A percentile compares a stretch with the other conserved stretches of the same genome.
phyloP scores from a whole-genome alignment of 805 yeast genomes.

The Cyberlindnera galapagoensis region DNA sequence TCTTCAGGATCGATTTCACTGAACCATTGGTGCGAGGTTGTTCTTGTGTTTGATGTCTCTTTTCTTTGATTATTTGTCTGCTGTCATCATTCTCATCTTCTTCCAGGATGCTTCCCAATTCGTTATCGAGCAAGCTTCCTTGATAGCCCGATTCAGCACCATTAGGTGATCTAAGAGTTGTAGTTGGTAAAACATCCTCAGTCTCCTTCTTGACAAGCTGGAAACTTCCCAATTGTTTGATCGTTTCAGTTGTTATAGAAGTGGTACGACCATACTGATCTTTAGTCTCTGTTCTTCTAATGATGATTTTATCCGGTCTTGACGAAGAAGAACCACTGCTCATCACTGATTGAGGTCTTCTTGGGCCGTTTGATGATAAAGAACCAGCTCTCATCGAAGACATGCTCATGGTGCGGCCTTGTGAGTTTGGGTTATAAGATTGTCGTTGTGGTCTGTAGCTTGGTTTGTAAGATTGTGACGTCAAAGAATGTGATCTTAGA shows the following conservation, averaged over 20 bases:
- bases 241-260: constrained; percentile 48
- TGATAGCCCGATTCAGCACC: constrained; percentile 17
- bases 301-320: constrained; percentile 25
- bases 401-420: constrained; percentile 5
- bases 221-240: constrained; percentile 41
- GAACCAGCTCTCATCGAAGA: constrained; percentile 11
- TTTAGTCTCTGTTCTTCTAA: constrained; percentile 44
- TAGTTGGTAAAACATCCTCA: constrained; percentile 25
- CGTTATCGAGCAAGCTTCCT: constrained; percentile 23
- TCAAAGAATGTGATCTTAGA: constrained; percentile 21
- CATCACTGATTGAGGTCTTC: constrained; percentile 9
- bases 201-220: constrained; percentile 44
- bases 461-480: constrained; percentile 9
- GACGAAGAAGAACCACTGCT: constrained; percentile 2
- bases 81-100: constrained; percentile 12
- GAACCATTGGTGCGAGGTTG: constrained; percentile 8
- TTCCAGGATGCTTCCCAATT: constrained; percentile 26
- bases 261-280: constrained; percentile 47
- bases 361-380: constrained; percentile 5
- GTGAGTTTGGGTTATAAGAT: background rate
- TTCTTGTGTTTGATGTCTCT: background rate
- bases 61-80: constrained; percentile 1
- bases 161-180: constrained; percentile 15
- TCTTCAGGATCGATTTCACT: constrained; percentile 12
- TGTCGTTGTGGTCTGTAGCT: background rate